A percentile compares a stretch with the other conserved stretches of the same genome.
Conservation (phyloP, 805 yeast genomes). For the Yamadazyma sp. region DNA sequence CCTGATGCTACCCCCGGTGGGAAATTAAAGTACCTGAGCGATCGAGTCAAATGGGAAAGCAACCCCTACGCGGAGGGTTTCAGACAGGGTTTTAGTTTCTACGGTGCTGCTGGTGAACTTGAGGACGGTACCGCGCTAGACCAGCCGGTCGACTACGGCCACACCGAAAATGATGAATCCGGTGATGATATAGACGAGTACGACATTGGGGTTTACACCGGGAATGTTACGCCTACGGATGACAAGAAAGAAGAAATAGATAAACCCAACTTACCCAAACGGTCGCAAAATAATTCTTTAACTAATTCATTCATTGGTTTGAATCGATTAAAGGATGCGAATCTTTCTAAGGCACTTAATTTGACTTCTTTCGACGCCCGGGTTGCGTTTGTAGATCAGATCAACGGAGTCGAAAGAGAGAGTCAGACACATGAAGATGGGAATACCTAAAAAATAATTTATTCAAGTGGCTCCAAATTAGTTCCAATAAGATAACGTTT, state of each 20-base stretch:
- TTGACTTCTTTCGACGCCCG: neutral
- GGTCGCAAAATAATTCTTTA: constrained; percentile 27
- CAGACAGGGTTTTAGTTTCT: constrained; percentile 3
- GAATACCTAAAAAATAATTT: too few species aligned
- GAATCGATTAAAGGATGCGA: constrained; percentile 35
- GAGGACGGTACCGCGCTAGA: constrained; percentile 4
- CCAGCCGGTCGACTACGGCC: too few species aligned
- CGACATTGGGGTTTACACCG: constrained; percentile 7
- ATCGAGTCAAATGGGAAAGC: constrained; percentile 22
- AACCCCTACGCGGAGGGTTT: constrained; percentile 28
- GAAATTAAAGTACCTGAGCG: constrained; percentile 18
- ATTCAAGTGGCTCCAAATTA: too few species aligned
- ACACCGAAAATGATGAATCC: too few species aligned
- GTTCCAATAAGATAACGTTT: too few species aligned
- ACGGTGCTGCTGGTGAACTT: constrained; percentile 3
- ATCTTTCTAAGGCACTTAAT: constrained; percentile 15
- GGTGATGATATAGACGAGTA: constrained; percentile 4
- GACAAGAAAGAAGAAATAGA: constrained; percentile 14
- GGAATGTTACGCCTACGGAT: constrained; percentile 4
- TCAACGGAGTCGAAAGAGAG: too few species aligned
- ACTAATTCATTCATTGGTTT: constrained; percentile 40
- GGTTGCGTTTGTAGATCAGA: constrained; percentile 1
- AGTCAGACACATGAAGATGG: too few species aligned
- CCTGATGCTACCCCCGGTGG: constrained; percentile 11
- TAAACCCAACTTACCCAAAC: constrained; percentile 36